A percentile compares a stretch with the other conserved stretches of the same genome.
Evolutionary conservation across 1,284 basidiomycete species (phyloP).

Genomic region (Leccinum laetum): DNA sequence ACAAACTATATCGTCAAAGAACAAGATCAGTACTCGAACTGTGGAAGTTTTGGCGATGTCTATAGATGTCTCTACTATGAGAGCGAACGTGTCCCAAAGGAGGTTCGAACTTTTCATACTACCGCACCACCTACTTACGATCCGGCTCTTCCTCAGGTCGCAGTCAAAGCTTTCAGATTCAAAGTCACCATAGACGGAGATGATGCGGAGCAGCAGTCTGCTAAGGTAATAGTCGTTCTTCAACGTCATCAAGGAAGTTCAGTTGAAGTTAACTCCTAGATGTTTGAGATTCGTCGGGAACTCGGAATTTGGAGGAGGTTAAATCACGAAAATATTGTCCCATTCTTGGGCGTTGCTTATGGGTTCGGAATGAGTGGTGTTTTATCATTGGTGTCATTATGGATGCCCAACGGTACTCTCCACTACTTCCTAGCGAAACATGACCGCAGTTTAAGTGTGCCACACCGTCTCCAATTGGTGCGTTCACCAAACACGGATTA

Average conservation of each 20-base stretch:
- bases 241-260: background rate
- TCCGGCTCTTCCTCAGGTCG: background rate
- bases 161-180: background rate
- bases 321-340: background rate
- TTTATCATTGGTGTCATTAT: background rate
- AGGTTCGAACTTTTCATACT: background rate
- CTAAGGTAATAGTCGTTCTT: background rate
- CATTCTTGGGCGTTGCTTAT: background rate
- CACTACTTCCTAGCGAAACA: background rate
- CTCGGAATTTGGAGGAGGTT: background rate
- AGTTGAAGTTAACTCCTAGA: background rate
- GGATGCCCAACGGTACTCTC: background rate
- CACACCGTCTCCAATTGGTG: background rate
- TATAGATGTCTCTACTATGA: slow-evolving; percentile 10
- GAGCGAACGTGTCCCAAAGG: background rate
- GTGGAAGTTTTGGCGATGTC: slow-evolving; percentile 9
- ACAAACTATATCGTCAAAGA: slow-evolving; percentile 8
- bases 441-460: background rate
- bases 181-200: background rate
- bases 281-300: background rate
- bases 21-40: background rate
- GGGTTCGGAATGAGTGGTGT: background rate
- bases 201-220: background rate
- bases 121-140: background rate
- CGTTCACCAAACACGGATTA: background rate